Conservation (phyloP, 1,284 basidiomycete species). For the Puccinia hordei region DNA sequence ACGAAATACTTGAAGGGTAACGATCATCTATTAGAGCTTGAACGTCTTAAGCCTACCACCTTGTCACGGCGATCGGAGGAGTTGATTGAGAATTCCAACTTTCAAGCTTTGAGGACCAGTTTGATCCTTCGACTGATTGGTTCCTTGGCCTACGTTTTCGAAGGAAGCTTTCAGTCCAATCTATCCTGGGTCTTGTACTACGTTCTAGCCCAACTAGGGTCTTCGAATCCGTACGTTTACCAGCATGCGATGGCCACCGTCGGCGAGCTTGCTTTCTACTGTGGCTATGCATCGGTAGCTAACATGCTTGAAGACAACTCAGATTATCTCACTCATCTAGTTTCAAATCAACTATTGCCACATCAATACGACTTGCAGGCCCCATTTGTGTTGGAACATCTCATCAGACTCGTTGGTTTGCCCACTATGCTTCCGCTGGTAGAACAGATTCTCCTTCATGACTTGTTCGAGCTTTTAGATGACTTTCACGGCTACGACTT, state of each 20-base stretch:
- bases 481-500: constrained; percentile 37
- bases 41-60: constrained; percentile 1
- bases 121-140: constrained; percentile 33
- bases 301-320: constrained; percentile 39
- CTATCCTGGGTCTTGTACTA: constrained; percentile 30
- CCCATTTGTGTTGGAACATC: constrained; percentile 37
- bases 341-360: constrained; percentile 26
- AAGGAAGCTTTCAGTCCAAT: constrained; percentile 25
- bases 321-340: constrained; percentile 17
- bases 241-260: constrained; percentile 31
- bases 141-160: constrained; percentile 13
- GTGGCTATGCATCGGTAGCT: constrained; percentile 21
- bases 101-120: constrained; percentile 22
- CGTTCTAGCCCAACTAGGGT: constrained; percentile 31
- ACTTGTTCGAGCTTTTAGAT: constrained; percentile 32
- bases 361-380: constrained; percentile 33
- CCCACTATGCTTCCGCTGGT: constrained; percentile 16
- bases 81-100: constrained; percentile 8
- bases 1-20: constrained; percentile 9
- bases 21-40: constrained; percentile 25
- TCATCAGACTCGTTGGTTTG: constrained; percentile 34
- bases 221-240: constrained; percentile 8
- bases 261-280: constrained; percentile 17
- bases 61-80: neutral
- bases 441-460: constrained; percentile 14